Evolutionary conservation across 768 basidiomycete genomes (phyloP).

Genomic region (Serendipita indica): DNA sequence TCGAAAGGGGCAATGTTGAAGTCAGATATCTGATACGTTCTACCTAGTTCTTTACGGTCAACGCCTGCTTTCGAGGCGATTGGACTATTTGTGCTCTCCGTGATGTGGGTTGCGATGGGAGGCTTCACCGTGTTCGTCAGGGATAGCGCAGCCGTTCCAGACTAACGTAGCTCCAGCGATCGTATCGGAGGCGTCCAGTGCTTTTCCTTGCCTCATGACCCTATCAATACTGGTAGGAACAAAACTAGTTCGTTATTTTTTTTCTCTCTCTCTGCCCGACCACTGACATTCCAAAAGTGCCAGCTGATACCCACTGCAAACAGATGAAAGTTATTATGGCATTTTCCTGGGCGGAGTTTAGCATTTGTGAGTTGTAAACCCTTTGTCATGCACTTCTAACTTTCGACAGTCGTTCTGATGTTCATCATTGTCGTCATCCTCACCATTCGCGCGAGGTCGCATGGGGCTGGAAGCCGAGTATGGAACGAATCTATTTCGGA

Average conservation of each 20-base stretch:
- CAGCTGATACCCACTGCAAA: background rate
- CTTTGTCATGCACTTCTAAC: background rate
- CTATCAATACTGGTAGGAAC: background rate
- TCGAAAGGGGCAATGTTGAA: background rate
- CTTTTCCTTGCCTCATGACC: background rate
- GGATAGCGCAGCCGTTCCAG: background rate
- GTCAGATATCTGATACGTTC: background rate
- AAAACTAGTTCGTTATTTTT: background rate
- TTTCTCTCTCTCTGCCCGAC: background rate
- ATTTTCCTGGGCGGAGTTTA: constrained; percentile 7
- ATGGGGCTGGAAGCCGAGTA: background rate
- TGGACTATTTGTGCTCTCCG: background rate
- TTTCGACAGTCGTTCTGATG: background rate
- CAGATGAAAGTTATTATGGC: constrained; percentile 8
- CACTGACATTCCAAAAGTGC: background rate
- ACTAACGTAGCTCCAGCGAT: background rate
- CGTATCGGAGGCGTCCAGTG: constrained; percentile 6
- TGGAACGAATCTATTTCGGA: constrained; percentile 8
- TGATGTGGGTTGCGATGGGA: constrained; percentile 6
- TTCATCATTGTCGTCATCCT: background rate
- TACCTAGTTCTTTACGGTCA: background rate
- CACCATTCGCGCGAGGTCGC: background rate
- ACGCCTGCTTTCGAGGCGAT: background rate
- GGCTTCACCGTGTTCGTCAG: background rate
- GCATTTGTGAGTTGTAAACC: background rate